Evolutionary conservation across 2,329 filamentous ascomycete species (phyloP).

Genomic region (Diaporthe citriasiana): DNA sequence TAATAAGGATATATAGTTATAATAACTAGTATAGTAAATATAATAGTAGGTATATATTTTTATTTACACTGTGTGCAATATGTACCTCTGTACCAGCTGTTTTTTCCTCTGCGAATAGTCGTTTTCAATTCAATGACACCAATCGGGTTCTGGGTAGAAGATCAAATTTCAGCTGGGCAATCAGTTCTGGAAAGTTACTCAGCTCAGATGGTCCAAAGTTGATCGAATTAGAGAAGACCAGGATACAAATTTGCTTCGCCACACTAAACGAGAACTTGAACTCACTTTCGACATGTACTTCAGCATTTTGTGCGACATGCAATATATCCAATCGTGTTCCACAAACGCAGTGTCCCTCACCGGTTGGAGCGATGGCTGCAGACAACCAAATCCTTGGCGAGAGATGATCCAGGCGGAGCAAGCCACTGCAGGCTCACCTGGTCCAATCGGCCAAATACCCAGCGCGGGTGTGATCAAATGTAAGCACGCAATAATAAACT

Average conservation of each 20-base stretch:
- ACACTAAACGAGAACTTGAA: background rate
- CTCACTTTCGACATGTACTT: background rate
- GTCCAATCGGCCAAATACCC: slow-evolving; percentile 4
- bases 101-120: too few species aligned
- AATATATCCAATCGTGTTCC: background rate
- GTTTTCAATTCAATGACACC: too few species aligned
- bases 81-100: too few species aligned
- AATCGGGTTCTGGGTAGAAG: background rate
- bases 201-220: background rate
- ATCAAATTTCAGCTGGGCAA: too few species aligned
- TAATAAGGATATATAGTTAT: too few species aligned
- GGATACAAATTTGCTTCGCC: background rate
- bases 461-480: background rate
- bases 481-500: slow-evolving; percentile 11
- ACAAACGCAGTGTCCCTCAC: background rate
- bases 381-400: slow-evolving; percentile 22
- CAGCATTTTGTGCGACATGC: background rate
- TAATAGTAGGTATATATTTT: too few species aligned
- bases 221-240: background rate
- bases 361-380: background rate
- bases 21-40: too few species aligned
- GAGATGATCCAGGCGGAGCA: slow-evolving; percentile 4
- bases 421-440: background rate
- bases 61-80: too few species aligned
- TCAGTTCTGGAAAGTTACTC: background rate